Evolutionary conservation across 495 filamentous ascomycete species (phyloP), one percentile per base, ranked within the genome.

Genomic region (Penicillium angulare): DNA sequence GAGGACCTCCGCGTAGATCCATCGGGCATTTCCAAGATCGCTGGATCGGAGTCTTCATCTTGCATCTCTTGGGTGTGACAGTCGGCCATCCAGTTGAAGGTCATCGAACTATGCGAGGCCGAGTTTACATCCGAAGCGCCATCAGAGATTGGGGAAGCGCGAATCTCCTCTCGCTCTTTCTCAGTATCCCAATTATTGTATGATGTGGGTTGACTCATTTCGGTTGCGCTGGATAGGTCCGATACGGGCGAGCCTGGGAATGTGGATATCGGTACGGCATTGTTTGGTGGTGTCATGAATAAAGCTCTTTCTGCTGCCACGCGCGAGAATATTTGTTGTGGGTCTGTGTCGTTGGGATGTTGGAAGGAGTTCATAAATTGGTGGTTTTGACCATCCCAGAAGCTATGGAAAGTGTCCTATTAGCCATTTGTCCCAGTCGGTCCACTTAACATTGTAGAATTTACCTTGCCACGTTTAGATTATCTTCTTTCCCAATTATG

Each of bases 11-110:
- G 67, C 2, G 64, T 69, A 31, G 52, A 65, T 0, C 69, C 69
- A 39, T 73, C 69, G 2, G 69, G 69, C 69, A 73, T 73, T 36
- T 73, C 67, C 18, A 73, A 55, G 13, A 61, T 62, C 23, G 65
- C 65, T 7, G 63, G 47, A 10, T 21, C n/a, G n/a, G n/a, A 50
- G 0, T 63, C 57, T 5, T 64, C 52, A 5, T 55, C 52, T 0
- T 52, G 44, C 13, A 10, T 27, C 26, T 17, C 42, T 27, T 3
- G 36, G 18, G 38, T 47, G 32, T 22, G 26, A 20, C 26, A 31
- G 22, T 47, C 16, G 39, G 23, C 21, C 16, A 33, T 39, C 39
- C 23, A 42, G 7, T 9, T 18, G 17, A 18, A 9, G 17, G 34
- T 9, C n/a, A 35, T 13, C 3, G 33, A 16, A 16, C 13, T 16